These are phyloP conservation scores for Paxillus rubicundulus DNA, from an alignment of 768 basidiomycete species.

Conservation along the genomic window DNA sequence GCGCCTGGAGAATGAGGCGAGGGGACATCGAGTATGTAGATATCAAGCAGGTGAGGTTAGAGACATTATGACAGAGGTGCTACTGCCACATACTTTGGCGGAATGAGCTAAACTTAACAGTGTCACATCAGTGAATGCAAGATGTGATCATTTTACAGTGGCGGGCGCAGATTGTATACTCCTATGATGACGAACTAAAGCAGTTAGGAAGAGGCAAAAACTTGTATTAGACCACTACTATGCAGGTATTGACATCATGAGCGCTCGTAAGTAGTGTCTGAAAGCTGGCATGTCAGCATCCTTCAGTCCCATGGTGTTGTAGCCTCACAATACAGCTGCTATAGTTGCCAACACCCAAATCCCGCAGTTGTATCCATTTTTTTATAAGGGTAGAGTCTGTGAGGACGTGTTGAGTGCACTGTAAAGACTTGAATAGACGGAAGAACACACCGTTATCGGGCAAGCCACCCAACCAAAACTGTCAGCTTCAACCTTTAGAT, in stretches of 20 bases:
- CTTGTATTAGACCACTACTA: not conserved
- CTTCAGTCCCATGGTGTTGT: conserved; percentile 4
- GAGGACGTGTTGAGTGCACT: not conserved
- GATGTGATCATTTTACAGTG: not conserved
- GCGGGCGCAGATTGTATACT: not conserved
- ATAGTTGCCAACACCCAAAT: conserved; percentile 25
- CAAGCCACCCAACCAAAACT: no score
- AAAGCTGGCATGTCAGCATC: conserved; percentile 16
- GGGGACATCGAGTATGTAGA: not conserved
- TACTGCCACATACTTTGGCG: not conserved
- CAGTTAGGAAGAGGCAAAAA: not conserved
- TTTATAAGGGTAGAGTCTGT: conserved; percentile 8
- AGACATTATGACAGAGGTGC: not conserved
- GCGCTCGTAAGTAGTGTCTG: conserved; percentile 5
- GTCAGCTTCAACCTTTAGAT: no score
- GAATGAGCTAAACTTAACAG: not conserved
- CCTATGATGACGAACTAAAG: not conserved
- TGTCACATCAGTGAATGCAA: not conserved
- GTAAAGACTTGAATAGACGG: no score
- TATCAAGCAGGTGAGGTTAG: not conserved
- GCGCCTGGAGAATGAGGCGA: not conserved
- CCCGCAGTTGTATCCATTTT: conserved; percentile 22
- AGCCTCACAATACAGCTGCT: conserved; percentile 16
- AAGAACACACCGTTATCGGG: no score
- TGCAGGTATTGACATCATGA: not conserved